Evolutionary conservation across 441 rosid species (phyloP).

Genomic region (Melastoma candidum): DNA sequence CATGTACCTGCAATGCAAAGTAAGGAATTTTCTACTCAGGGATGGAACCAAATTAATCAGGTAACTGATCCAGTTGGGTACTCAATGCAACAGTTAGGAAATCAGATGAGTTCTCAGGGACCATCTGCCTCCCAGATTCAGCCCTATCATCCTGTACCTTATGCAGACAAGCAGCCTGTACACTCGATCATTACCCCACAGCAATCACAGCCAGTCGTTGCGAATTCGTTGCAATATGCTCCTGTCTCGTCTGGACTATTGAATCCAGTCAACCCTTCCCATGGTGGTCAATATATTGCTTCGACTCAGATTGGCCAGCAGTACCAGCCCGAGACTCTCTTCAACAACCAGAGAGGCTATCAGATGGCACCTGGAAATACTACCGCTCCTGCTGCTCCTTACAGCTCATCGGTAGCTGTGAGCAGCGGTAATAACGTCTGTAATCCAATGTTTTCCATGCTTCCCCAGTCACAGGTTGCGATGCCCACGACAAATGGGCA

Average conservation of each 20-base stretch:
- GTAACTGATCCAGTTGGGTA: conserved; percentile 32
- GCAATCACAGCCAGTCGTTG: too few species aligned
- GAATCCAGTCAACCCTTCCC: conserved; percentile 34
- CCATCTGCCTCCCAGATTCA: conserved; percentile 35
- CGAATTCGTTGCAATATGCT: conserved; percentile 27
- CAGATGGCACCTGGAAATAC: conserved; percentile 36
- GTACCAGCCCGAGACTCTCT: conserved; percentile 41
- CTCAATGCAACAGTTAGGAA: conserved; percentile 35
- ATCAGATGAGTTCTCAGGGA: conserved; percentile 35
- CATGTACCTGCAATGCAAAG: conserved; percentile 25
- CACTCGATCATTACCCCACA: conserved; percentile 16
- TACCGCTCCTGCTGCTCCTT: conserved; percentile 33
- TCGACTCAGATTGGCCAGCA: conserved; percentile 49
- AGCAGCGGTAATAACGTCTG: conserved; percentile 15
- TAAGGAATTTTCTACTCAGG: conserved; percentile 37
- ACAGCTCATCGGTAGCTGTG: conserved; percentile 32
- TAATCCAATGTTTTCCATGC: conserved; percentile 20
- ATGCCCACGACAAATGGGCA: conserved; percentile 34
- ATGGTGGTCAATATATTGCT: conserved; percentile 41
- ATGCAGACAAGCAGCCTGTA: conserved; percentile 30
- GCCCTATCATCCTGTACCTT: conserved; percentile 35
- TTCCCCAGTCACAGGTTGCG: conserved; percentile 38
- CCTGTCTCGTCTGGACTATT: conserved; percentile 27
- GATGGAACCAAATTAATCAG: conserved; percentile 42
- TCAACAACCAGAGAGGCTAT: conserved; percentile 32